Conservation (phyloP, 2,329 filamentous ascomycete genomes). For the Phaeosphaeriaceae sp. region DNA sequence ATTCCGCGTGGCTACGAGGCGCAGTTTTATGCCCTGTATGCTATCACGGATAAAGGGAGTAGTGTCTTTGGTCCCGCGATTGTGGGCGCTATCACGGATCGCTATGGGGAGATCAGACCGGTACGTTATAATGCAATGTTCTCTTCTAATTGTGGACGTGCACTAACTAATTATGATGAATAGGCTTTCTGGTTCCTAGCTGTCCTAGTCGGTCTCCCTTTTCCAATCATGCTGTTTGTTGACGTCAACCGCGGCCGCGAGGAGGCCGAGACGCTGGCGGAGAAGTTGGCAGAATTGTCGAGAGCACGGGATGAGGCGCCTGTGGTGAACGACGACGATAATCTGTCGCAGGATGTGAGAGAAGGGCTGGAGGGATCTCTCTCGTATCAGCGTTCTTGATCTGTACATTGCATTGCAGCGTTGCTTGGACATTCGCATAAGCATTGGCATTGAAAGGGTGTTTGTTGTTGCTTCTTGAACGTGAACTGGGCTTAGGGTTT, state of each 20-base stretch:
- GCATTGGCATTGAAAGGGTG: conserved; percentile 9
- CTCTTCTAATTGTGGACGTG: neutral
- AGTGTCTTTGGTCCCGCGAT: conserved; percentile 94
- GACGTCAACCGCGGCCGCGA: conserved; percentile 70
- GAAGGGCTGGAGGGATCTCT: conserved; percentile 19
- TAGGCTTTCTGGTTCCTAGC: conserved; percentile 90
- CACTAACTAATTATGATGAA: neutral
- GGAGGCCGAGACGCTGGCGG: conserved; percentile 51
- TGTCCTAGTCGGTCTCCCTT: conserved; percentile 80
- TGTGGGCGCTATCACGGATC: conserved; percentile 90
- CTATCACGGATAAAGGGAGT: conserved; percentile 96
- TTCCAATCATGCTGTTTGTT: conserved; percentile 84
- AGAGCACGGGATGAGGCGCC: conserved; percentile 11
- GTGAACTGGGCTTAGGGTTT: neutral
- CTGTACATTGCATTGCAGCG: conserved; percentile 6
- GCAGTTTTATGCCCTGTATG: conserved; percentile 95
- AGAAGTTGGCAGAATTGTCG: conserved; percentile 41
- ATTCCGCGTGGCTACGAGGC: conserved; percentile 95
- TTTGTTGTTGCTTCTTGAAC: neutral
- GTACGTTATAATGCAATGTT: conserved; percentile 34
- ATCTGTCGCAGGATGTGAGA: conserved; percentile 19
- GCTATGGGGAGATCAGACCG: conserved; percentile 57
- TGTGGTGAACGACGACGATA: conserved; percentile 13
- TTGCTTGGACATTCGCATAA: conserved; percentile 18
- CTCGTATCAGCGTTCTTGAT: conserved; percentile 24